A percentile compares a stretch with the other conserved stretches of the same genome.
Evolutionary conservation across 768 basidiomycete species (phyloP).

Genomic region (Saitozyma sp.): DNA sequence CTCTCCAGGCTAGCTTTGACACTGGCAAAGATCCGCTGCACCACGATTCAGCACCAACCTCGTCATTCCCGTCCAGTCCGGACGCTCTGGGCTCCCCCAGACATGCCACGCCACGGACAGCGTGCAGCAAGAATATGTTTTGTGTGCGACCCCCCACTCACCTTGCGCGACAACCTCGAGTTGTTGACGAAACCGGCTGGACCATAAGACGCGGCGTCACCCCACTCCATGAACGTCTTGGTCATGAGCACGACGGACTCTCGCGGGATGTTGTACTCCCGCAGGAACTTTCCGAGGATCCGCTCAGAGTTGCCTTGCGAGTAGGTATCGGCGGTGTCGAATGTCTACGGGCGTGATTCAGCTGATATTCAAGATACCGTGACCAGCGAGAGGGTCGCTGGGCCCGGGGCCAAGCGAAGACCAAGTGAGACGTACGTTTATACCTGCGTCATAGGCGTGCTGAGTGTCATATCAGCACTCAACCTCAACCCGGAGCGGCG

Average conservation of each 20-base stretch:
- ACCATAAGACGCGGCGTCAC: conserved; percentile 12
- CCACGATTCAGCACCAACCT: neutral
- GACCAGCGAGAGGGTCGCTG: neutral
- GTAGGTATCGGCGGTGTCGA: conserved; percentile 42
- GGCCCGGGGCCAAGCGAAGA: neutral
- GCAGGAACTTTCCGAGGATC: conserved; percentile 72
- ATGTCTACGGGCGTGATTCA: conserved; percentile 11
- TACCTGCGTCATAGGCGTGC: conserved; percentile 44
- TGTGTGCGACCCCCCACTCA: neutral
- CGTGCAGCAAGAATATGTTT: neutral
- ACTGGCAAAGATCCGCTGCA: conserved; percentile 67
- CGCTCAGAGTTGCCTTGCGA: conserved; percentile 58
- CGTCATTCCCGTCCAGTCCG: no score
- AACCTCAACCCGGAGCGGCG: neutral
- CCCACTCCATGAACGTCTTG: conserved; percentile 57
- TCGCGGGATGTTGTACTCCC: conserved; percentile 63
- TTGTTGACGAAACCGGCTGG: conserved; percentile 24
- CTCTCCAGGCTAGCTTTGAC: conserved; percentile 61
- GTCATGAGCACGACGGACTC: conserved; percentile 77
- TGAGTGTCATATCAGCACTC: conserved; percentile 11
- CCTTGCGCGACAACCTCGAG: conserved; percentile 26
- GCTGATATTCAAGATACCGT: neutral
- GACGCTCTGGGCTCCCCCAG: no score
- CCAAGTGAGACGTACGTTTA: conserved; percentile 28
- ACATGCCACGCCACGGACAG: no score